These are phyloP conservation scores for Nephromyces sp. DNA, from an alignment of 169 alveolate genomes.

Conservation along the genomic window DNA sequence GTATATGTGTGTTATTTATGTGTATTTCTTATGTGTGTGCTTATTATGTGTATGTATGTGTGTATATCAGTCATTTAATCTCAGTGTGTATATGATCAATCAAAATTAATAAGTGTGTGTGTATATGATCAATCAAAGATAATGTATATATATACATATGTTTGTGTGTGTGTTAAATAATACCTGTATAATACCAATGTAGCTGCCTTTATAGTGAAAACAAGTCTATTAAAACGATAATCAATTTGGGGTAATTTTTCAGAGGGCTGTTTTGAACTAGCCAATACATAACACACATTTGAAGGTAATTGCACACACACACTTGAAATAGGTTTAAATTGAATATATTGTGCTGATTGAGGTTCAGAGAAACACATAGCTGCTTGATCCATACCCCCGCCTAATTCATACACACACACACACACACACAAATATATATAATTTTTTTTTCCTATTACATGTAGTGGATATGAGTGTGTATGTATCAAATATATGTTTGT, in stretches of 20 bases:
- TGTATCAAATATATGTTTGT: no score
- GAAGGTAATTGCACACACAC: background rate
- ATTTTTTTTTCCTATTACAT: no score
- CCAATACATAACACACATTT: background rate
- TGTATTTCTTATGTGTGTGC: background rate
- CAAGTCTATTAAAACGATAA: background rate
- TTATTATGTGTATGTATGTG: background rate
- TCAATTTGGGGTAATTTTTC: background rate
- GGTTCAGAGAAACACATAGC: background rate
- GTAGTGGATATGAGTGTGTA: no score
- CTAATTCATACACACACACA: no score
- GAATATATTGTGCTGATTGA: background rate
- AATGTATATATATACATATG: background rate
- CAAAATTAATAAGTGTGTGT: background rate
- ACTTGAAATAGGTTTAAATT: background rate
- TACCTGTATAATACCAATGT: background rate
- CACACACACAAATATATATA: no score
- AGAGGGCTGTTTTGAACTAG: background rate
- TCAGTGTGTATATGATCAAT: background rate
- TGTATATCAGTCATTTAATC: background rate
- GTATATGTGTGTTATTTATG: background rate
- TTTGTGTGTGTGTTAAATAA: background rate
- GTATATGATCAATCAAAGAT: background rate
- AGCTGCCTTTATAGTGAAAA: background rate
- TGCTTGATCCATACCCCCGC: conserved; percentile 1